Percentiles rank a stretch among this genome's conserved stretches.
Evolutionary conservation across 306 rosid genomes (phyloP).

Genomic region (Styphnolobium japonicum): DNA sequence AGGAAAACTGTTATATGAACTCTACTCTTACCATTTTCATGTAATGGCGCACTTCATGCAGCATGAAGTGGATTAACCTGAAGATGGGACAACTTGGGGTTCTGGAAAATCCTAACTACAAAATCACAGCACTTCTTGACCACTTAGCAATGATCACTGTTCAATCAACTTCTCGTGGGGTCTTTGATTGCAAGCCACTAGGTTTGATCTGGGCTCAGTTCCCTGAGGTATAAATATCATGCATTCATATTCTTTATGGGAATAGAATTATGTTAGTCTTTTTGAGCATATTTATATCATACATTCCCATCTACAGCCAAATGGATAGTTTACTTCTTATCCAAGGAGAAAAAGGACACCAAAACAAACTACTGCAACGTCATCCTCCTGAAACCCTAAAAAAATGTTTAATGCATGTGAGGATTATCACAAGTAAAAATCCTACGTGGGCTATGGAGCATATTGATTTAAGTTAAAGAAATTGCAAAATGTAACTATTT

Average conservation of each 20-base stretch:
- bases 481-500: not conserved
- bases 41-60: slow-evolving; percentile 33
- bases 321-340: not conserved
- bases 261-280: not conserved
- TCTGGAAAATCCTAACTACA: slow-evolving; percentile 87
- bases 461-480: not conserved
- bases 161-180: slow-evolving; percentile 72
- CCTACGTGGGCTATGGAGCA: not conserved
- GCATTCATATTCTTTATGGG: not conserved
- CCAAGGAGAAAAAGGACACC: not conserved
- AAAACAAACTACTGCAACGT: not conserved
- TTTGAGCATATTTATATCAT: not conserved
- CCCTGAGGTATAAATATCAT: slow-evolving; percentile 62
- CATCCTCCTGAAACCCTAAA: slow-evolving; percentile 5
- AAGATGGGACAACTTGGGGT: slow-evolving; percentile 98
- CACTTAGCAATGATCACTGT: slow-evolving; percentile 95
- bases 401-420: not conserved
- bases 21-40: not conserved
- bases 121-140: slow-evolving; percentile 88
- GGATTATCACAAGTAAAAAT: not conserved
- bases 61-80: slow-evolving; percentile 89
- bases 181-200: slow-evolving; percentile 96
- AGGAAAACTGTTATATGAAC: not conserved
- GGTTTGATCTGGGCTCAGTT: slow-evolving; percentile 95
- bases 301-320: not conserved